Evolutionary conservation across 192 early-diverging fungal species (phyloP), one percentile per base, ranked within the genome.

Genomic region (Cetraspora pellucida): DNA sequence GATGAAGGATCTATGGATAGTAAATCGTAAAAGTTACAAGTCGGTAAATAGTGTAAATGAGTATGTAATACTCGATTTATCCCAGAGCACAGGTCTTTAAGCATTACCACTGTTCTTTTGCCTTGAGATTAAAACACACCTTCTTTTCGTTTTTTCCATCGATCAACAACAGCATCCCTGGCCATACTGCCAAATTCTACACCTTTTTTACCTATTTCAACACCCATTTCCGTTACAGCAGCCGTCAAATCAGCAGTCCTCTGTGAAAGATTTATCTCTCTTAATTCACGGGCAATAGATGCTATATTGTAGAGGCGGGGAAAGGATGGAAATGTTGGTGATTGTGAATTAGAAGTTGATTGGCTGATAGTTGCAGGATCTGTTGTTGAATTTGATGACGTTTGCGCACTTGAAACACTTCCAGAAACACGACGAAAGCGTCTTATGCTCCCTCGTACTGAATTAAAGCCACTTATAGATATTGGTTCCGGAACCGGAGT

Each of bases 71-170:
- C 0, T 55, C 0, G n/a, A 16, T n/a, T n/a, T 2, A 37, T 37
- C 37, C 37, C 7, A 37, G 37, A 37, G 7, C 37, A 37, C 37
- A 37, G 37, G 7, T 37, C 37, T 37, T 37, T 37, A 37, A 37
- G 37, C 37, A 37, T 37, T 37, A 37, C 37, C 37, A 37, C 37
- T 37, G 7, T 55, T 55, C 11, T 60, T 60, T 60, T 60, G 6
- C 27, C 27, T 60, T 13, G 25, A 14, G 27, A 44, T 27, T 50
- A 27, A 7, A 52, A 73, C 72, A 23, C 19, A 73, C 72, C 72
- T 19, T 72, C 50, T 27, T 73, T 73, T 37, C 37, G 27, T 73
- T 73, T 73, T 49, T 73, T 73, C 72, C 25, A 73, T 43, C 52
- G 50, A 7, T 73, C 72, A 17, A 72, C 69, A 54, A 73, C 72